phyloP scores from a whole-genome alignment of 345 rosid species.

The Viola odorata region DNA sequence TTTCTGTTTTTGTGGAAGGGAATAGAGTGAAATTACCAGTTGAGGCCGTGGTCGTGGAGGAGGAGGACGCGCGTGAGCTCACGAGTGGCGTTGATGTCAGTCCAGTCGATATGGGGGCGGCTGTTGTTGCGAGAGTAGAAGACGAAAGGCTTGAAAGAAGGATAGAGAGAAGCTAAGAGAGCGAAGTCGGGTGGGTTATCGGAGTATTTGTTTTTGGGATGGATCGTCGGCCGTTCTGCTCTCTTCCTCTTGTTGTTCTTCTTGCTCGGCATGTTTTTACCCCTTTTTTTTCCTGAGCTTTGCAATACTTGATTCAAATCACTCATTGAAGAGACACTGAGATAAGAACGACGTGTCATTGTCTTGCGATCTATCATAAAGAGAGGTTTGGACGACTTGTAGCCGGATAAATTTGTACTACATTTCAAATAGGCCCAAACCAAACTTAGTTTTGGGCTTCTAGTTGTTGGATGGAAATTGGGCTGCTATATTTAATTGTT shows the following conservation, averaged over 20 bases:
- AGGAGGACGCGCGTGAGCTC: conserved; percentile 85
- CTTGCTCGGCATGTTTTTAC: background rate
- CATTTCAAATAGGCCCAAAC: too few relatives aligned
- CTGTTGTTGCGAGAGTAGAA: conserved; percentile 54
- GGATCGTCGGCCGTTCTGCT: conserved; percentile 42
- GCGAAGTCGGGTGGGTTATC: conserved; percentile 77
- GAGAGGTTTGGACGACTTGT: too few relatives aligned
- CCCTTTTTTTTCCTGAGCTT: background rate
- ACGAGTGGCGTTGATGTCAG: conserved; percentile 77
- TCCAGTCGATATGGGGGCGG: conserved; percentile 77
- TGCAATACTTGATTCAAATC: too few relatives aligned
- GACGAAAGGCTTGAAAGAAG: conserved; percentile 64
- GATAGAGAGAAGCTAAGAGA: conserved; percentile 61
- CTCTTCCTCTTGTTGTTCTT: conserved; percentile 53
- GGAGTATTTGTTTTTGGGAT: conserved; percentile 61
- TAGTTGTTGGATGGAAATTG: too few relatives aligned
- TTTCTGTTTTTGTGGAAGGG: too few relatives aligned
- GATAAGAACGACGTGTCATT: too few relatives aligned
- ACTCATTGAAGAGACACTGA: too few relatives aligned
- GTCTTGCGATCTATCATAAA: too few relatives aligned
- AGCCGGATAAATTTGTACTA: too few relatives aligned
- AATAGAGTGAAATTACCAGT: conserved; percentile 30
- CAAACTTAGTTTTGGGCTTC: too few relatives aligned
- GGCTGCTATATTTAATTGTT: too few relatives aligned
- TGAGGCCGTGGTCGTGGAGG: conserved; percentile 59